These are phyloP conservation scores for Capsaspora owczarzaki DNA, from an alignment of 78 protist species.

Conservation along the genomic window DNA sequence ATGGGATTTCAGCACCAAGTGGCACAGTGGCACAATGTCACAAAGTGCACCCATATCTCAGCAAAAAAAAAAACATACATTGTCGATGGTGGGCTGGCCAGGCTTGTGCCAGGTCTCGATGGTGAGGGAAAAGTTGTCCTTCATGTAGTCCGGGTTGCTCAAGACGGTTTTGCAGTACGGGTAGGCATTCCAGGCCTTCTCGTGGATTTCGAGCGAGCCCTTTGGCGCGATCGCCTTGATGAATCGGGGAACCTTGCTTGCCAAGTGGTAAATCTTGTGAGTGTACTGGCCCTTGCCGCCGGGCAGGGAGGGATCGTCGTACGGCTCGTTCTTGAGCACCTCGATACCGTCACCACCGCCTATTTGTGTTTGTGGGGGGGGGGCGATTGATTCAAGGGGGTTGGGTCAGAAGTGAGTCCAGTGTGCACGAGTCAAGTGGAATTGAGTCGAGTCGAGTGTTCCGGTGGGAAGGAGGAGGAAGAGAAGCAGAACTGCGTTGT, in stretches of 20 bases:
- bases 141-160: conserved; percentile 41
- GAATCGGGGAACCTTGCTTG: conserved; percentile 16
- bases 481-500: no score
- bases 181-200: conserved; percentile 83
- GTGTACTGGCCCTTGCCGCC: conserved; percentile 70
- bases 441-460: no score
- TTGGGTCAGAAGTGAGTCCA: no score
- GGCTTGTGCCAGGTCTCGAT: conserved; percentile 62
- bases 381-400: no score
- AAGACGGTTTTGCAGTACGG: conserved; percentile 73
- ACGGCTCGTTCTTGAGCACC: conserved; percentile 65
- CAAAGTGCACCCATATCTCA: neutral
- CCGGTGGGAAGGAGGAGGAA: no score
- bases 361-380: no score
- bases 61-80: neutral
- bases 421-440: no score
- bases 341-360: conserved; percentile 74
- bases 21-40: conserved; percentile 1
- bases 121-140: conserved; percentile 40
- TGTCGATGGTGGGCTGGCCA: conserved; percentile 7
- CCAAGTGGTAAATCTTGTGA: conserved; percentile 62
- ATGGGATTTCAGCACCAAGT: no score
- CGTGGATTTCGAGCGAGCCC: conserved; percentile 59
- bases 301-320: conserved; percentile 26
- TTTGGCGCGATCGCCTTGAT: conserved; percentile 46